Conservation (phyloP, 1,284 basidiomycete genomes). For the Anthracocystis panici-leucophaei region DNA sequence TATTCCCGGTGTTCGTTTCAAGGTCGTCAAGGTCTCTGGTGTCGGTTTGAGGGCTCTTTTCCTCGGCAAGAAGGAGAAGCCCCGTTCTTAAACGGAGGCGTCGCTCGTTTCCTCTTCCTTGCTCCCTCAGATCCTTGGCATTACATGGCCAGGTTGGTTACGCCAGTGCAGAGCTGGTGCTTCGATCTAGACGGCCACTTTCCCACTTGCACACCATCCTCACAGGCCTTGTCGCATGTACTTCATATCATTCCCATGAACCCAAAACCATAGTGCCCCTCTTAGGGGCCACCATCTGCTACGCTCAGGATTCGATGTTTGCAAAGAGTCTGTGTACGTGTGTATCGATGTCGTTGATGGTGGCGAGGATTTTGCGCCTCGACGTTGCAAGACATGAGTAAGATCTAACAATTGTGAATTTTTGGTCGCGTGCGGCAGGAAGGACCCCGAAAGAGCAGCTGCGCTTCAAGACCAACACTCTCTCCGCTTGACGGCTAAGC, state of each 20-base stretch:
- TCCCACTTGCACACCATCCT: neutral
- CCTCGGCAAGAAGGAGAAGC: conserved; percentile 66
- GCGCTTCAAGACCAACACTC: conserved; percentile 9
- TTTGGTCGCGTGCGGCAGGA: conserved; percentile 6
- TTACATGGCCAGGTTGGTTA: neutral
- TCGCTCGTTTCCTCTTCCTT: conserved; percentile 1
- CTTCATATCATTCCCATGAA: conserved; percentile 31
- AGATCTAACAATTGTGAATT: neutral
- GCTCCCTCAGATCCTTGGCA: conserved; percentile 1
- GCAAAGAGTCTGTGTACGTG: neutral
- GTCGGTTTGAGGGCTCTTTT: conserved; percentile 80
- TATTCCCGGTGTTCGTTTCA: conserved; percentile 90
- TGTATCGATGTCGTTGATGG: neutral
- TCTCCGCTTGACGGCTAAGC: neutral
- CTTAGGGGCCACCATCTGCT: conserved; percentile 22
- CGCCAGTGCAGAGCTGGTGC: neutral
- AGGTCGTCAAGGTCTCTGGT: conserved; percentile 99
- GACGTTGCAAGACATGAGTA: neutral
- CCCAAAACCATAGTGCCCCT: conserved; percentile 27
- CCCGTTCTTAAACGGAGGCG: conserved; percentile 58
- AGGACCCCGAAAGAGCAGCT: conserved; percentile 7
- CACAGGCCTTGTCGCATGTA: conserved; percentile 26
- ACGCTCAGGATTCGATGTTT: conserved; percentile 3
- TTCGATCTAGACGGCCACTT: neutral
- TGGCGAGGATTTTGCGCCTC: neutral